Evolutionary conservation across 352 stramenopile genomes (phyloP), one percentile per base, ranked within the genome.

Genomic region (Pythium myriotylum): DNA sequence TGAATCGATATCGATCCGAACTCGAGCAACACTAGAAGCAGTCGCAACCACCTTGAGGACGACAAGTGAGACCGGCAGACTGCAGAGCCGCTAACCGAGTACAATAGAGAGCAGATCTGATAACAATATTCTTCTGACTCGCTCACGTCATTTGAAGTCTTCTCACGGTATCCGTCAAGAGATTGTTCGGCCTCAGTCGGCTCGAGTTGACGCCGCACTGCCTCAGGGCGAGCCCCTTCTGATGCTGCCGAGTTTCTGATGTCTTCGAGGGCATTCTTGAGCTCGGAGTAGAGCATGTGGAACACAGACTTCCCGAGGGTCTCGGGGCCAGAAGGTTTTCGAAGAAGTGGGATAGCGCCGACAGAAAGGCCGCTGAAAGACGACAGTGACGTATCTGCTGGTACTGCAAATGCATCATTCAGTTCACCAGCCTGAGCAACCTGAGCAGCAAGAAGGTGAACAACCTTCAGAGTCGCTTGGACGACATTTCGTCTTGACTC

Each of bases 281-380:
- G 54, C 54, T 96, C 88, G 3, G 86, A 95, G 53, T 94, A 96
- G 37, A 96, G 59, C 88, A 96, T 96, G 57, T 95, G 84, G 33
- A 96, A 96, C 4, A 96, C 88, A 8, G 87, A 95, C 58, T 96
- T 96, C 17, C 88, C 87, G 1, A 96, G 71, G 24, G 88, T 96
- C 64, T 95, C 88, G 4, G 86, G 86, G 0, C 88, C 88, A 20
- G 86, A 95, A 10, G 88, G 88, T 46, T 95, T 94, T 1, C 86
- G 76, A 40, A 92, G 60, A 20, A 95, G 60, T 12, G 87, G 87
- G 55, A 95, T 94, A 1, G 82, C 74, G 23, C 83, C 77, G 24
- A 92, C 65, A 52, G 70, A 75, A 16, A 86, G 71, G 26, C 73
- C 63, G 29, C 43, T 75, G 27, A 76, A 65, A 8, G 71, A 76